Evolutionary conservation across 352 stramenopile species (phyloP).

Genomic region (Aphanomyces cochlioides): DNA sequence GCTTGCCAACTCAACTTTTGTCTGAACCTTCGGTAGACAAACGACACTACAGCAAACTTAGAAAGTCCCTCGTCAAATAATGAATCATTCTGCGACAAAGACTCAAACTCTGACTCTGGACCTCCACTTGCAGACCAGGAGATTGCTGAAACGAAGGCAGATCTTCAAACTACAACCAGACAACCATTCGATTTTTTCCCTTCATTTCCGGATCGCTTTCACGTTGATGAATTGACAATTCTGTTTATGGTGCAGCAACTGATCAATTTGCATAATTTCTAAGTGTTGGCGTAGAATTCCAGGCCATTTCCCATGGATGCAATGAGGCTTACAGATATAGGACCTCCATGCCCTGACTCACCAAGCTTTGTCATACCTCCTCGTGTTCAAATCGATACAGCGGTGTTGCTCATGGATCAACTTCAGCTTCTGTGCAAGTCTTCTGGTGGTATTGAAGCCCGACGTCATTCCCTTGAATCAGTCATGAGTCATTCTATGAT

Average conservation of each 20-base stretch:
- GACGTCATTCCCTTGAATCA: neutral
- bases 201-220: conserved; percentile 3
- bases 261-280: neutral
- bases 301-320: conserved; percentile 9
- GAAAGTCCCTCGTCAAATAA: no score
- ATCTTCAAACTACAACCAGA: no score
- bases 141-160: no score
- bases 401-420: conserved; percentile 12
- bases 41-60: no score
- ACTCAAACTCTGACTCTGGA: no score
- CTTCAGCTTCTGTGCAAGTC: conserved; percentile 1
- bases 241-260: neutral
- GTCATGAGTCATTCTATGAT: neutral
- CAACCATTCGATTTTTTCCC: conserved; percentile 3
- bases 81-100: neutral
- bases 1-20: no score
- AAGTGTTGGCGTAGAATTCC: neutral
- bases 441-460: neutral
- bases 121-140: no score
- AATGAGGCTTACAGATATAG: conserved; percentile 3
- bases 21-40: no score
- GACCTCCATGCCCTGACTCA: neutral
- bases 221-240: neutral
- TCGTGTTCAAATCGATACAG: conserved; percentile 10
- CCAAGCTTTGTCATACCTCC: conserved; percentile 3